A percentile compares a stretch with the other conserved stretches of the same genome.
phyloP scores from a whole-genome alignment of 148 eudicot species.

The Cornus kousa region DNA sequence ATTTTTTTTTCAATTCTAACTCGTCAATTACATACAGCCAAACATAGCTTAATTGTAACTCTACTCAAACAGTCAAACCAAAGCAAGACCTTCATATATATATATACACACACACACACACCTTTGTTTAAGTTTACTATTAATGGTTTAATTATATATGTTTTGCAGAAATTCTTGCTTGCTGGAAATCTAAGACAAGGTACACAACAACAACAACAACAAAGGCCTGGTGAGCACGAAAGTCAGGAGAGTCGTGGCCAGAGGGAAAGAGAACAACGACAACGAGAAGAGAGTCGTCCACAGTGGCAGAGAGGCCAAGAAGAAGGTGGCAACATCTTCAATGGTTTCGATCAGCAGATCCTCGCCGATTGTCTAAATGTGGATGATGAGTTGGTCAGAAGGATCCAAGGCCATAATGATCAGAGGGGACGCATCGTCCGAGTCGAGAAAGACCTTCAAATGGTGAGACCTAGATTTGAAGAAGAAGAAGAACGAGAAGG shows the following conservation, averaged over 20 bases:
- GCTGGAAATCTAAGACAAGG: constrained; percentile 25
- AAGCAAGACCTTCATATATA: too few relatives aligned
- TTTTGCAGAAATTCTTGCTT: constrained; percentile 28
- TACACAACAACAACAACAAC: neutral
- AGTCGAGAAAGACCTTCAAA: constrained; percentile 16
- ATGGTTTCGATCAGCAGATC: constrained; percentile 14
- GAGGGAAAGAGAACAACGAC: too few relatives aligned
- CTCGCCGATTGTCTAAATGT: constrained; percentile 21
- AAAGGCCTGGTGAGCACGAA: neutral
- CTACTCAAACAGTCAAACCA: too few relatives aligned
- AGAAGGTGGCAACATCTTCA: constrained; percentile 16
- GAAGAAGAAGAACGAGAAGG: neutral
- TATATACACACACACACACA: too few relatives aligned
- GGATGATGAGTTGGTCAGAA: neutral
- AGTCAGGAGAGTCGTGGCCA: too few relatives aligned
- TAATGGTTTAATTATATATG: too few relatives aligned
- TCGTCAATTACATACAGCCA: too few relatives aligned
- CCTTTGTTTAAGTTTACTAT: too few relatives aligned
- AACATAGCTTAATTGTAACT: too few relatives aligned
- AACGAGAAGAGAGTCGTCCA: too few relatives aligned
- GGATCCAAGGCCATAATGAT: constrained; percentile 8
- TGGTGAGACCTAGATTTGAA: neutral
- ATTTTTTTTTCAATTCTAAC: too few relatives aligned
- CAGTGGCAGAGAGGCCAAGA: neutral
- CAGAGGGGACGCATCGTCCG: constrained; percentile 25